These are phyloP conservation scores for Cryptococcus depauperatus DNA, from an alignment of 1,284 basidiomycete species.

Conservation along the genomic window DNA sequence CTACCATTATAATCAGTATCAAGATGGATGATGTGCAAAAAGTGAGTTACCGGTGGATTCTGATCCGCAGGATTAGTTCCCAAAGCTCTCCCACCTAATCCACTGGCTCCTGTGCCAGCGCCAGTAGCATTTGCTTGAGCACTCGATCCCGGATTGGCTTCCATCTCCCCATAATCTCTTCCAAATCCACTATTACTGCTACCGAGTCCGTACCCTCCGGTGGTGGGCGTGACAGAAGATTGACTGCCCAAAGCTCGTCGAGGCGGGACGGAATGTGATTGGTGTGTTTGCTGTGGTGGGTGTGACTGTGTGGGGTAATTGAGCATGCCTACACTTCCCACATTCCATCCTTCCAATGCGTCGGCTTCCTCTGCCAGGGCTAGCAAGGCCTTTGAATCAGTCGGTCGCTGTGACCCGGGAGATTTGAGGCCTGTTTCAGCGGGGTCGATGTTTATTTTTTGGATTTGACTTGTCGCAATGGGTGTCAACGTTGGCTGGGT, in stretches of 20 bases:
- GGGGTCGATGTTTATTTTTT: too few species aligned
- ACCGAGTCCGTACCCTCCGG: not conserved
- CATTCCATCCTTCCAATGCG: slow-evolving; percentile 42
- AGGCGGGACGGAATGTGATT: not conserved
- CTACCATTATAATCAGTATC: slow-evolving; percentile 36
- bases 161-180: slow-evolving; percentile 6
- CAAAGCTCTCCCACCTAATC: slow-evolving; percentile 14
- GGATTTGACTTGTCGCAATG: not conserved
- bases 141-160: too few species aligned
- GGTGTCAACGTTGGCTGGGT: slow-evolving; percentile 1
- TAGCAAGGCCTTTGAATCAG: slow-evolving; percentile 42
- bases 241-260: not conserved
- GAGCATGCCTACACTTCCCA: slow-evolving; percentile 19
- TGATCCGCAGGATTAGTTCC: slow-evolving; percentile 64
- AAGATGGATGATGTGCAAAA: not conserved
- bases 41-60: slow-evolving; percentile 64
- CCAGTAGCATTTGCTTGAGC: not conserved
- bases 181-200: slow-evolving; percentile 2
- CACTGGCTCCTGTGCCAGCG: slow-evolving; percentile 8
- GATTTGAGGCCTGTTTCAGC: slow-evolving; percentile 24
- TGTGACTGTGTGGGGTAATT: not conserved
- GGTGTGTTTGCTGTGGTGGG: not conserved
- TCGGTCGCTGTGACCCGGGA: slow-evolving; percentile 22
- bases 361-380: slow-evolving; percentile 44
- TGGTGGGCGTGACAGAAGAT: not conserved